Evolutionary conservation across 2,329 filamentous ascomycete genomes (phyloP).

Genomic region (Hypocreales sp.): DNA sequence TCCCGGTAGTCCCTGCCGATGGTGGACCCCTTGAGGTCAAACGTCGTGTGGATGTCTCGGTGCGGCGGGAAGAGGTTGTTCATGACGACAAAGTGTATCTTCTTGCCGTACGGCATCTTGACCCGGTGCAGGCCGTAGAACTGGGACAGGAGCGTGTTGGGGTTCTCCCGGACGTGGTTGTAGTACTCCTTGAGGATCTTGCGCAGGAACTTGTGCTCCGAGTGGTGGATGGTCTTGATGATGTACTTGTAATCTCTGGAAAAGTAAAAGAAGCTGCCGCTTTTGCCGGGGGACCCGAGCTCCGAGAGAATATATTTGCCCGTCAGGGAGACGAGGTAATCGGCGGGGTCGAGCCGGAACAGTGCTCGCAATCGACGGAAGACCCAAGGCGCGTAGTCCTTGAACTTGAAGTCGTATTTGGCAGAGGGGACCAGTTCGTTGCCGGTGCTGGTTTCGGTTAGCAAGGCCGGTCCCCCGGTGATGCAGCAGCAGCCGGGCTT

Average conservation of each 20-base stretch:
- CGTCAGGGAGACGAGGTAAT: slow-evolving; percentile 95
- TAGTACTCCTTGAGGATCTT: slow-evolving; percentile 88
- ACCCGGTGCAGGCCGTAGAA: slow-evolving; percentile 96
- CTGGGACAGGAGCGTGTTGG: slow-evolving; percentile 91
- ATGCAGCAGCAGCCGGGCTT: too few relatives aligned
- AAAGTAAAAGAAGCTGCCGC: slow-evolving; percentile 99
- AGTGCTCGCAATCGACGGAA: slow-evolving; percentile 80
- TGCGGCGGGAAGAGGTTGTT: slow-evolving; percentile 98
- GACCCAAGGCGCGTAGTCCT: slow-evolving; percentile 99
- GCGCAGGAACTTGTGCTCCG: slow-evolving; percentile 75
- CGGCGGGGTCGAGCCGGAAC: slow-evolving; percentile 87
- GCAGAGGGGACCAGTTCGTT: slow-evolving; percentile 95
- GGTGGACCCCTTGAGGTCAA: slow-evolving; percentile 92
- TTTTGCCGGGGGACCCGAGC: slow-evolving; percentile 92
- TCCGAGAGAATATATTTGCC: slow-evolving; percentile 98
- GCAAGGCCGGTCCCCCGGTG: too few relatives aligned
- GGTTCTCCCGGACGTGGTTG: slow-evolving; percentile 79
- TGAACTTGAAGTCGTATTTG: slow-evolving; percentile 99
- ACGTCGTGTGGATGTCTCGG: slow-evolving; percentile 91
- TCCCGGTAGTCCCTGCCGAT: slow-evolving; percentile 85
- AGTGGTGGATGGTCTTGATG: slow-evolving; percentile 98
- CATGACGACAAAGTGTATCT: slow-evolving; percentile 99
- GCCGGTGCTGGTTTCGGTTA: slow-evolving; percentile 54
- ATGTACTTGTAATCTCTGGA: slow-evolving; percentile 99
- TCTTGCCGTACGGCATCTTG: slow-evolving; percentile 94